These are phyloP conservation scores for Hypomyces perniciosus DNA, from an alignment of 2,329 filamentous ascomycete genomes.

Conservation along the genomic window DNA sequence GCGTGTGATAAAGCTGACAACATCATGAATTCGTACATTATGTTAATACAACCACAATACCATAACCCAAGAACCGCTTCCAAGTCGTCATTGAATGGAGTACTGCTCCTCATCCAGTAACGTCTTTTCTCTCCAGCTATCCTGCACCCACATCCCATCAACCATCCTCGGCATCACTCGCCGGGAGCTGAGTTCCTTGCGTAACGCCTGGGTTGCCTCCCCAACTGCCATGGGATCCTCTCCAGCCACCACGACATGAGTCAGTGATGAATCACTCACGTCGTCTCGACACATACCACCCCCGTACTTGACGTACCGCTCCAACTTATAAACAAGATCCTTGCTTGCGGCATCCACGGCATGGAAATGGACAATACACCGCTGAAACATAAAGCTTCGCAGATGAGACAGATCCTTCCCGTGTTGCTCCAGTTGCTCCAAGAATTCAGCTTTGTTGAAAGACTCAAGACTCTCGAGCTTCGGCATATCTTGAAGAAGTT, in stretches of 20 bases:
- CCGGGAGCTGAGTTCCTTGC: slow-evolving; percentile 39
- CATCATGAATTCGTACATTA: background rate
- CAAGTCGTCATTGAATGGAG: slow-evolving; percentile 19
- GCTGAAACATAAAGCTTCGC: slow-evolving; percentile 47
- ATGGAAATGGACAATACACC: slow-evolving; percentile 38
- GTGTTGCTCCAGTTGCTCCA: slow-evolving; percentile 49
- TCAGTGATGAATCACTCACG: slow-evolving; percentile 50
- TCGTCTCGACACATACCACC: slow-evolving; percentile 53
- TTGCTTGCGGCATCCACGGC: slow-evolving; percentile 23
- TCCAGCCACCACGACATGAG: slow-evolving; percentile 61
- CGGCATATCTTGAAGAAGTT: slow-evolving; percentile 45
- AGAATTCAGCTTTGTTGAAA: slow-evolving; percentile 42
- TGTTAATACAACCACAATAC: background rate
- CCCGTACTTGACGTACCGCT: slow-evolving; percentile 61
- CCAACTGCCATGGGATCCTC: slow-evolving; percentile 34
- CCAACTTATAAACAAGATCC: slow-evolving; percentile 37
- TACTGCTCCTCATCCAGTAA: slow-evolving; percentile 71
- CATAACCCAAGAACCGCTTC: too few relatives aligned
- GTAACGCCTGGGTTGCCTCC: slow-evolving; percentile 37
- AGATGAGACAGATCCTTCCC: slow-evolving; percentile 48
- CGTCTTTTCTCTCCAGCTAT: slow-evolving; percentile 75
- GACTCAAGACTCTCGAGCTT: slow-evolving; percentile 35
- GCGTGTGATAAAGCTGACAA: background rate
- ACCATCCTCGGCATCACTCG: slow-evolving; percentile 62
- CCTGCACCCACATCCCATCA: slow-evolving; percentile 63